A percentile compares a stretch with the other conserved stretches of the same genome.
Evolutionary conservation across 2,329 filamentous ascomycete genomes (phyloP).

Genomic region (Nakataea oryzae): DNA sequence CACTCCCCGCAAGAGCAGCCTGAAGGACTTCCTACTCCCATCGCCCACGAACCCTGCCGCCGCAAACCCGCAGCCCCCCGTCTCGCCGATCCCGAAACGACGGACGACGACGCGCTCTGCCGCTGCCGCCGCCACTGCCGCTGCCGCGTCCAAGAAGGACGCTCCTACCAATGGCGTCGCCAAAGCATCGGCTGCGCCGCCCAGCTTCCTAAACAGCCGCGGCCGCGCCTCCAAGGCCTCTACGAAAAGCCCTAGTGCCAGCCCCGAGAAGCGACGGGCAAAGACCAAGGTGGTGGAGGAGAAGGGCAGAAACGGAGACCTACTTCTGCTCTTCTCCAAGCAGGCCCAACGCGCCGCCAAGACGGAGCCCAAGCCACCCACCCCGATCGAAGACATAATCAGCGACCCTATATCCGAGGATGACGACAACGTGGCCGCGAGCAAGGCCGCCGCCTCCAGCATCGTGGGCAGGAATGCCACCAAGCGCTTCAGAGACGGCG

Average conservation of each 20-base stretch:
- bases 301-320: constrained; percentile 41
- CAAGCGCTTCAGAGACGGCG: constrained; percentile 35
- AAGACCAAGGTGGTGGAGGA: constrained; percentile 23
- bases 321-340: constrained; percentile 50
- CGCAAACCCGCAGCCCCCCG: constrained; percentile 14
- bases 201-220: constrained; percentile 2
- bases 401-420: constrained; percentile 52
- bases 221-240: constrained; percentile 12
- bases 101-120: constrained; percentile 18
- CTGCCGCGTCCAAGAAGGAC: neutral
- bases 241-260: constrained; percentile 29
- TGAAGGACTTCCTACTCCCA: constrained; percentile 42
- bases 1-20: constrained; percentile 24
- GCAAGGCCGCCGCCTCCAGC: constrained; percentile 39
- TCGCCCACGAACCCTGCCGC: constrained; percentile 33
- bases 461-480: constrained; percentile 44
- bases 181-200: neutral
- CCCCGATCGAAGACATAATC: constrained; percentile 35
- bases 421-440: constrained; percentile 44
- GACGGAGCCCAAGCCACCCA: constrained; percentile 12
- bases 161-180: neutral
- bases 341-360: constrained; percentile 40
- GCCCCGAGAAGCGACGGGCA: constrained; percentile 31
- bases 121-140: constrained; percentile 8
- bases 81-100: constrained; percentile 29